These are phyloP conservation scores for Paraglomus brasilianum DNA, from an alignment of 192 early-diverging fungal species.

Conservation along the genomic window DNA sequence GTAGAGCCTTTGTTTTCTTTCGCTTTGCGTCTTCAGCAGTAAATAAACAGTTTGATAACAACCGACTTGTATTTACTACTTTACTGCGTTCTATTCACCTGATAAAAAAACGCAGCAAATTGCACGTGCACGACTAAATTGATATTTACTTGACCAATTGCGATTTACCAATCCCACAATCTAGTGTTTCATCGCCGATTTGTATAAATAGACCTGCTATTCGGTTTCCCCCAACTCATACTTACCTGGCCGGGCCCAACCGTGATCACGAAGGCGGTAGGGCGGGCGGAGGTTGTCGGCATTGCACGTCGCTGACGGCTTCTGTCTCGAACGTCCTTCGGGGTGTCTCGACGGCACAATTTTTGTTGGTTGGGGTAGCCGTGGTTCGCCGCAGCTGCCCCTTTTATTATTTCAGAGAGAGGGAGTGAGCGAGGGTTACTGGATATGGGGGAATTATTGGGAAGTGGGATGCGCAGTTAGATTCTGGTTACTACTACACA, in stretches of 20 bases:
- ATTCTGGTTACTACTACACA: no score
- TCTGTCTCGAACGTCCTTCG: not conserved
- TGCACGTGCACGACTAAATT: no score
- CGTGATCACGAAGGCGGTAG: constrained; percentile 12
- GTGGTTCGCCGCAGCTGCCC: constrained; percentile 17
- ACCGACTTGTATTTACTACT: no score
- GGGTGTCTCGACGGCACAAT: constrained; percentile 19
- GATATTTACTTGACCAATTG: no score
- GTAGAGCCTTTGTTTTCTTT: no score
- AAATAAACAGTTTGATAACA: no score
- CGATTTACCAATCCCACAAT: constrained; percentile 8
- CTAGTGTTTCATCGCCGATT: no score
- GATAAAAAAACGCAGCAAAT: no score
- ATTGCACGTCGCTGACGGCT: constrained; percentile 18
- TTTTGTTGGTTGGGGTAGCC: constrained; percentile 18
- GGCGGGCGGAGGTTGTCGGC: constrained; percentile 3
- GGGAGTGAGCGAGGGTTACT: not conserved
- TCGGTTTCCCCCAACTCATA: not conserved
- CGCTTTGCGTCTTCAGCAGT: no score
- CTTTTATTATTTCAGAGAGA: not conserved
- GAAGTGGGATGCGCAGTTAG: not conserved
- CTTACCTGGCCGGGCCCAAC: constrained; percentile 18
- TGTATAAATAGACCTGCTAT: not conserved
- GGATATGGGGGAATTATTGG: not conserved
- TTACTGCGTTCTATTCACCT: no score